Evolutionary conservation across 2,329 filamentous ascomycete species (phyloP), one percentile per base, ranked within the genome.

Genomic region (Fusarium protoensiforme): DNA sequence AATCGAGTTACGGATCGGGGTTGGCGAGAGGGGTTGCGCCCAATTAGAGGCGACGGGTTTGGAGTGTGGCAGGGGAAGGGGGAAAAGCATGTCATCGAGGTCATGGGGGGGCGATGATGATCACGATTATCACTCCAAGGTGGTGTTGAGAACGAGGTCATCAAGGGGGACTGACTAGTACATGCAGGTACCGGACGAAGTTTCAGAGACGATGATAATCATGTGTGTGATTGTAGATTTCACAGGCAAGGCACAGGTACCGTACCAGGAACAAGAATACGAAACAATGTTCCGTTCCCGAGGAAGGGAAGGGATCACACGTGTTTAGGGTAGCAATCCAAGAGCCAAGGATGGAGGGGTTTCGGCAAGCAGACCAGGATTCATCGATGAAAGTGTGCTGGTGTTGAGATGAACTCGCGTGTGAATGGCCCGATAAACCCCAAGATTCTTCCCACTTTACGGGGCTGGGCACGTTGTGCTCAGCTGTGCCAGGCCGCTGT

Each of bases 211-310:
- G 14, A 48, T 48, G 43, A n/a, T 27, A 46, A 31, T 46, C 56
- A 46, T 24, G n/a, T 61, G 43, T 53, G 48, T 56, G 59, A 18
- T n/a, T 31, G 39, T 24, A 53, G 36, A 67, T 67, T 43, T 18
- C 43, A 59, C 33, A 51, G 53, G 53, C 46, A 68, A 65, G 63
- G 71, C 67, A 58, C 70, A 68, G 38, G 24, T 24, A 24, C 24
- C n/a, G n/a, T n/a, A n/a, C n/a, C n/a, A n/a, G 5, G 51, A 41
- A 71, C 58, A 71, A 72, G 60, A 72, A 70, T 48, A 69, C 64
- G 64, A 72, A 41, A 33, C 36, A 54, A 13, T 20, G 38, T 29
- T 65, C 24, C 24, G n/a, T n/a, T n/a, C 48, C 48, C 54, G 39
- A 43, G 29, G n/a, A n/a, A n/a, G n/a, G n/a, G 20, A 39, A 57